Conservation (phyloP, 768 basidiomycete species). For the Russula ochroleuca region DNA sequence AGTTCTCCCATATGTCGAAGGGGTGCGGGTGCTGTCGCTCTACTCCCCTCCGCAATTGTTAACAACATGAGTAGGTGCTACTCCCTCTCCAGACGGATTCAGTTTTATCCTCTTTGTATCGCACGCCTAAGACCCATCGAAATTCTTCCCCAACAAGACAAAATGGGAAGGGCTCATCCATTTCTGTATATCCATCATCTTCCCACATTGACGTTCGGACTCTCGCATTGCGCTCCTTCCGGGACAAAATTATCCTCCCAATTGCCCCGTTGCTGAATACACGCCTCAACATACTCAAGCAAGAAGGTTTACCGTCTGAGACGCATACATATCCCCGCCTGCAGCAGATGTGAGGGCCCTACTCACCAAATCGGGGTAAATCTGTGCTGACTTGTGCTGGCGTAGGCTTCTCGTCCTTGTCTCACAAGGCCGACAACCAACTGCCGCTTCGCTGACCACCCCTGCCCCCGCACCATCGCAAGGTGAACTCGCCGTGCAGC, state of each 20-base stretch:
- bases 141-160: slow-evolving; percentile 51
- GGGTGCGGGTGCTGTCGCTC: slow-evolving; percentile 51
- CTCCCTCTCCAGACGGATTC: slow-evolving; percentile 61
- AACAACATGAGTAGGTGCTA: slow-evolving; percentile 40
- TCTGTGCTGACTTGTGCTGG: slow-evolving; percentile 16
- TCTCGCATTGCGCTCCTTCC: slow-evolving; percentile 73
- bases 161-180: slow-evolving; percentile 42
- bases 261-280: slow-evolving; percentile 52
- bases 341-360: slow-evolving; percentile 67
- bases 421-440: slow-evolving; percentile 59
- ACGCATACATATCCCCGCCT: slow-evolving; percentile 58
- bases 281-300: slow-evolving; percentile 51
- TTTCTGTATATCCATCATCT: slow-evolving; percentile 35
- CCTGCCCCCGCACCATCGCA: slow-evolving; percentile 52
- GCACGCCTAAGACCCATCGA: slow-evolving; percentile 47
- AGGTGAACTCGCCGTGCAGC: slow-evolving; percentile 63
- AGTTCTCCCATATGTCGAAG: slow-evolving; percentile 82
- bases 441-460: slow-evolving; percentile 54
- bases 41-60: slow-evolving; percentile 34
- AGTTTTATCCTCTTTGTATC: slow-evolving; percentile 63
- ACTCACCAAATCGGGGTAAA: neutral
- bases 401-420: slow-evolving; percentile 69
- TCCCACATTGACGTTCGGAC: slow-evolving; percentile 75
- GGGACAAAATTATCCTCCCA: slow-evolving; percentile 73
- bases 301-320: slow-evolving; percentile 52